Evolutionary conservation across 208 protist species (phyloP), one percentile per base, ranked within the genome.

Genomic region (Crithidia mellificae): DNA sequence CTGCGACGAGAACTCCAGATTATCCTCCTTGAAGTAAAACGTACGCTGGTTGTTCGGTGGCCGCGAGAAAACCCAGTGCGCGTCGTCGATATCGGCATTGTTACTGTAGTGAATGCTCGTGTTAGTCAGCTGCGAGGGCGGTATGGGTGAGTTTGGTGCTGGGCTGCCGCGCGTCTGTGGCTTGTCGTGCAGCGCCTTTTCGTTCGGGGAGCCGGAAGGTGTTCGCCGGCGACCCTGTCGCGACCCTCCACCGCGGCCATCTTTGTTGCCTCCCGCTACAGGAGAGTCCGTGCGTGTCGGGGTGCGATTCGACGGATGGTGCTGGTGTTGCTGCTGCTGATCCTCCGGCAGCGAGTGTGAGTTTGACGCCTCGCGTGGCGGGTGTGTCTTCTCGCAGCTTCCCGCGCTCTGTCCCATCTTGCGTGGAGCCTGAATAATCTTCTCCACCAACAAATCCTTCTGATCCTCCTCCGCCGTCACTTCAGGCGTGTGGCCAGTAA

Each of bases 21-120:
- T 84, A 73, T 95, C 91, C 62, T 96, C 87, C 11, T 75, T 63
- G 57, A 96, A 93, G 65, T 85, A 88, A 71, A 96, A 96, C 22
- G 88, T 91, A 54, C 87, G 85, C 63, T 96, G 90, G 67, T 92
- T 96, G 59, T 90, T 83, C 1, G 90, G 90, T 20, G 90, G 90
- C n/a, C 87, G 73, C 25, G 63, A 50, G 53, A 85, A 92, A 12
- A 54, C 62, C 87, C 86, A 94, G 77, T 94, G 44, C 76, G 83
- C 55, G 82, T 74, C 74, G 19, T 71, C 61, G 2, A 50, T 56
- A 6, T 69, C 61, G 17, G 47, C 43, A n/a, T n/a, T n/a, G n/a
- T n/a, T n/a, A n/a, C n/a, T n/a, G n/a, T n/a, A n/a, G n/a, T n/a
- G n/a, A n/a, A n/a, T n/a, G 25, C 43, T 24, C 29, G 1, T 34